phyloP scores from a whole-genome alignment of 2,329 filamentous ascomycete genomes.

The Talaromyces sp. region DNA sequence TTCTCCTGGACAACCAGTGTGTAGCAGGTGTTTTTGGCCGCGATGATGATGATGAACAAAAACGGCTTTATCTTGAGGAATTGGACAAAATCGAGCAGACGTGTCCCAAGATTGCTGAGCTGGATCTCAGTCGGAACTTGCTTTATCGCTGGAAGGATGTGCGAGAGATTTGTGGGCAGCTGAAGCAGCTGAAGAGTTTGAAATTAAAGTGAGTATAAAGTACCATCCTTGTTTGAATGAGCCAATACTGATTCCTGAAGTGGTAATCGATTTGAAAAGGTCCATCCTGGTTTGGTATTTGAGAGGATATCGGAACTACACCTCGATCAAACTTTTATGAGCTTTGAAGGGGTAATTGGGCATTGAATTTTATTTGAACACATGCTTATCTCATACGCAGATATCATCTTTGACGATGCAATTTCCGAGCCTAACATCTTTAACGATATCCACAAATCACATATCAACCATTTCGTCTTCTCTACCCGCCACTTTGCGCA shows the following conservation, averaged over 20 bases:
- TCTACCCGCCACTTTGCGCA: constrained; percentile 35
- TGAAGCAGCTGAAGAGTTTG: constrained; percentile 63
- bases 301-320: constrained; percentile 55
- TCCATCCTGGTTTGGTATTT: constrained; percentile 42
- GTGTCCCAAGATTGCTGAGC: constrained; percentile 60
- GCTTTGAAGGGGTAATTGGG: constrained; percentile 56
- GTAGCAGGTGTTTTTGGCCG: constrained; percentile 44
- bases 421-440: constrained; percentile 30
- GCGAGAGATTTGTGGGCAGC: constrained; percentile 63
- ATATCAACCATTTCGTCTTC: constrained; percentile 26
- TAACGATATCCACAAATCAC: constrained; percentile 34
- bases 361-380: constrained; percentile 4
- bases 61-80: constrained; percentile 19
- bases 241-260: constrained; percentile 38
- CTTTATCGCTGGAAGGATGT: constrained; percentile 66
- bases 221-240: constrained; percentile 10
- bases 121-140: constrained; percentile 82
- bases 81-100: constrained; percentile 50
- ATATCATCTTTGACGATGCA: constrained; percentile 29
- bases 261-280: constrained; percentile 62
- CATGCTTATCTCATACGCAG: constrained; percentile 19
- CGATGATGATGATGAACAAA: constrained; percentile 16
- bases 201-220: constrained; percentile 61
- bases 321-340: constrained; percentile 63
- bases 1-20: constrained; percentile 74